Evolutionary conservation across 352 stramenopile species (phyloP), one percentile per base, ranked within the genome.

Genomic region (Saprolegnia parasitica): DNA sequence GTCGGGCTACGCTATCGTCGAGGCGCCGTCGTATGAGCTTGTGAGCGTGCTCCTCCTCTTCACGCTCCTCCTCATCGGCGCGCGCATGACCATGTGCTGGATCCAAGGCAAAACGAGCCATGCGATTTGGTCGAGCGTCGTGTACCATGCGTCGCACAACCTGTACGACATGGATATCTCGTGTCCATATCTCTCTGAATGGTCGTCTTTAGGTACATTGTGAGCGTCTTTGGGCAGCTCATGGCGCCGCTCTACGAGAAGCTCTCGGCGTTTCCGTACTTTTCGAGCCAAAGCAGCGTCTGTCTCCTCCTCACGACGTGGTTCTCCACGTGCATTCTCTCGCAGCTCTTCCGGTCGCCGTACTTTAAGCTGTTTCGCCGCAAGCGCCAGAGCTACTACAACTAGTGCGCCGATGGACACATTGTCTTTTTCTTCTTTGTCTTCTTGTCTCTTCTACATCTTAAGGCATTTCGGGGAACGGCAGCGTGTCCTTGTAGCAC

Each of bases 61-160:
- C 62, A 95, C 85, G 29, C 73, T 93, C 0, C 71, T 95, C 57
- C 76, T 93, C 21, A 76, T 95, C 24, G 87, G 87, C 18, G 90
- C 87, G 26, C 87, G 87, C 52, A 91, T 95, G 76, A 95, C 91
- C 73, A 95, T 95, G 87, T 93, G 87, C 78, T 95, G 87, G 87
- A 93, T 95, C 68, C 87, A 95, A 72, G 87, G 87, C 76, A 92
- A 92, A 65, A 90, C 87, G 45, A 87, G 80, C 79, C 91, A 91
- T 74, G 81, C 92, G 68, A 93, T 95, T 75, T 95, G 87, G 87
- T 92, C 87, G 5, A 93, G 85, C 71, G 84, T 89, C 62, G 74
- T 95, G 47, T 95, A 95, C 74, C 87, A 93, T 71, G 78, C 87
- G 23, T 89, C 85, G 16, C 87, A 95, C 76, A 92, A 90, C 40